These are phyloP conservation scores for Diaporthe sp. DNA, from an alignment of 2,329 filamentous ascomycete species.

Conservation along the genomic window DNA sequence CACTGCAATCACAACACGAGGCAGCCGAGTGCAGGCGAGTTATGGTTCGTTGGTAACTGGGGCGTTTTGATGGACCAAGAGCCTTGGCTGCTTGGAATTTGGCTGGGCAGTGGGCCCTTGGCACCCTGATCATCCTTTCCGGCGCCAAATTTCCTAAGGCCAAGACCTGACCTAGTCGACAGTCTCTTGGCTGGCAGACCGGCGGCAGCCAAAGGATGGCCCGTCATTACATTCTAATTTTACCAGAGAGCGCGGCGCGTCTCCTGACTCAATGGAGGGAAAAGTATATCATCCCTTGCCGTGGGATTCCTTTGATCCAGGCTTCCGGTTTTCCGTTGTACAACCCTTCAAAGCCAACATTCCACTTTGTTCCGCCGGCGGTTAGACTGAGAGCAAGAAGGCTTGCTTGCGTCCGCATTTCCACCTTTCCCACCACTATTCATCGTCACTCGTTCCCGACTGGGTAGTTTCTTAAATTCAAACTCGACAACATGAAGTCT, in stretches of 20 bases:
- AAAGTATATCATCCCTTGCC: conserved; percentile 31
- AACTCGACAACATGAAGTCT: conserved; percentile 30
- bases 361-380: conserved; percentile 30
- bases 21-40: conserved; percentile 10
- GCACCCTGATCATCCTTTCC: conserved; percentile 31
- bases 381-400: conserved; percentile 8
- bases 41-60: conserved; percentile 26
- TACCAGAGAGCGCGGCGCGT: conserved; percentile 25
- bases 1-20: conserved; percentile 29
- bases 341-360: conserved; percentile 21
- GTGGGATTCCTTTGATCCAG: background rate
- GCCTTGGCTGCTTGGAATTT: conserved; percentile 31
- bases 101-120: conserved; percentile 33
- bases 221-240: conserved; percentile 34
- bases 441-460: conserved; percentile 24
- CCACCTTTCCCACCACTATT: conserved; percentile 7
- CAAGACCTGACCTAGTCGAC: conserved; percentile 22
- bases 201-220: conserved; percentile 20
- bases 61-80: conserved; percentile 27
- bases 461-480: conserved; percentile 21
- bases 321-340: conserved; percentile 10
- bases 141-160: conserved; percentile 28
- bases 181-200: conserved; percentile 33
- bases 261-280: conserved; percentile 23
- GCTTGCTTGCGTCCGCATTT: conserved; percentile 6